Percentiles rank a stretch among this genome's conserved stretches.
Conservation (phyloP, 164 flowering plant genomes). For the Warburgia ugandensis region DNA sequence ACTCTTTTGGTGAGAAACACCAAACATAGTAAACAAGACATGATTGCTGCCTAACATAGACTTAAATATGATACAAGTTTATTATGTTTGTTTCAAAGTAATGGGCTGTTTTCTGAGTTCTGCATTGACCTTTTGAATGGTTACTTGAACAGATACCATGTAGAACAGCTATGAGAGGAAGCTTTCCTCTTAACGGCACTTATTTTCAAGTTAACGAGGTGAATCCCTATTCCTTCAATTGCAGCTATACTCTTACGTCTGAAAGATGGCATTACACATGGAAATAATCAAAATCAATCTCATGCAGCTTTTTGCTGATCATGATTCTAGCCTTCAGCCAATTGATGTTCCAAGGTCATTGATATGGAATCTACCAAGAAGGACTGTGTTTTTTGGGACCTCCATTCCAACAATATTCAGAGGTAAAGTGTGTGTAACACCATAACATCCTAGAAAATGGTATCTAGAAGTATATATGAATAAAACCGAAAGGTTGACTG, state of each 20-base stretch:
- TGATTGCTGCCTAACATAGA: not conserved
- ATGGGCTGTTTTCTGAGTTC: not conserved
- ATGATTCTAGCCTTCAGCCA: constrained; percentile 78
- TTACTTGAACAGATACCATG: constrained; percentile 65
- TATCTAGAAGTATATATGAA: not conserved
- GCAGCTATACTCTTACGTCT: not conserved
- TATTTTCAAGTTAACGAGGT: constrained; percentile 99
- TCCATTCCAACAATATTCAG: constrained; percentile 78
- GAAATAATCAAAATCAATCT: constrained; percentile 1
- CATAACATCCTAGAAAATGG: not conserved
- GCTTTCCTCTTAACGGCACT: constrained; percentile 97
- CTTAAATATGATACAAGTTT: not conserved
- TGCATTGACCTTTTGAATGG: not conserved
- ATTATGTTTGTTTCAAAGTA: not conserved
- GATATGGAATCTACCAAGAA: constrained; percentile 76
- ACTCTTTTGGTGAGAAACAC: constrained; percentile 57
- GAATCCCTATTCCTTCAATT: not conserved
- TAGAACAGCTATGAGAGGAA: constrained; percentile 87
- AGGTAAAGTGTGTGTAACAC: constrained; percentile 35
- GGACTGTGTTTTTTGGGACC: constrained; percentile 84
- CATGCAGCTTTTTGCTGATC: constrained; percentile 91
- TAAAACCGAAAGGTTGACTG: not conserved
- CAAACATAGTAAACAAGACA: no score
- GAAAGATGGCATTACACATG: not conserved
- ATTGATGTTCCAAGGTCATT: constrained; percentile 66